Evolutionary conservation across 2,329 filamentous ascomycete species (phyloP).

Genomic region (Nothophaeocryptopus gaeumannii): DNA sequence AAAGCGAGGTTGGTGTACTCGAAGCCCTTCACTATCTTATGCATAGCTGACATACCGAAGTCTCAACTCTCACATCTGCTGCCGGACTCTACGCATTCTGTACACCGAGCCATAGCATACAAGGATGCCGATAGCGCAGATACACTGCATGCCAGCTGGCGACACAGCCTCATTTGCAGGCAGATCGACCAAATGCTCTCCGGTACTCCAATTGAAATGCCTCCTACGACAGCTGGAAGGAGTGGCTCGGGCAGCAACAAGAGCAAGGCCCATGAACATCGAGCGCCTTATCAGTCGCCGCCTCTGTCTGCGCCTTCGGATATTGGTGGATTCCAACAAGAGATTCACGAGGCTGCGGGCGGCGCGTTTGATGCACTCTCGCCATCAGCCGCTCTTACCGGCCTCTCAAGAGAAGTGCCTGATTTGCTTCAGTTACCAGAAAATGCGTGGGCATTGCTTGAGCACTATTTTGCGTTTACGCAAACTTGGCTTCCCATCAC

Average conservation of each 20-base stretch:
- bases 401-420: no score
- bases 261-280: background rate
- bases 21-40: background rate
- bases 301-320: conserved; percentile 22
- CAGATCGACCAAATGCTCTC: conserved; percentile 64
- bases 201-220: conserved; percentile 31
- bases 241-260: background rate
- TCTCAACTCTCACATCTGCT: conserved; percentile 53
- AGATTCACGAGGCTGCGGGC: background rate
- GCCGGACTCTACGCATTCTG: conserved; percentile 41
- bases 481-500: conserved; percentile 75
- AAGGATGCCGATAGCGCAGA: conserved; percentile 55
- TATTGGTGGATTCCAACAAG: conserved; percentile 1
- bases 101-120: conserved; percentile 50
- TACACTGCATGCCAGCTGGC: conserved; percentile 61
- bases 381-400: background rate
- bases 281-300: conserved; percentile 18
- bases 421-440: conserved; percentile 42
- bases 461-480: conserved; percentile 72
- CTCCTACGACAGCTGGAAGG: background rate
- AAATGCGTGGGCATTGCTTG: conserved; percentile 61
- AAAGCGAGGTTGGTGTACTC: conserved; percentile 23
- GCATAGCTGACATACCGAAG: background rate
- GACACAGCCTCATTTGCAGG: conserved; percentile 58
- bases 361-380: background rate